These are phyloP conservation scores for Halocafeteria seosinensis DNA, from an alignment of 108 stramenopile species.

Conservation along the genomic window DNA sequence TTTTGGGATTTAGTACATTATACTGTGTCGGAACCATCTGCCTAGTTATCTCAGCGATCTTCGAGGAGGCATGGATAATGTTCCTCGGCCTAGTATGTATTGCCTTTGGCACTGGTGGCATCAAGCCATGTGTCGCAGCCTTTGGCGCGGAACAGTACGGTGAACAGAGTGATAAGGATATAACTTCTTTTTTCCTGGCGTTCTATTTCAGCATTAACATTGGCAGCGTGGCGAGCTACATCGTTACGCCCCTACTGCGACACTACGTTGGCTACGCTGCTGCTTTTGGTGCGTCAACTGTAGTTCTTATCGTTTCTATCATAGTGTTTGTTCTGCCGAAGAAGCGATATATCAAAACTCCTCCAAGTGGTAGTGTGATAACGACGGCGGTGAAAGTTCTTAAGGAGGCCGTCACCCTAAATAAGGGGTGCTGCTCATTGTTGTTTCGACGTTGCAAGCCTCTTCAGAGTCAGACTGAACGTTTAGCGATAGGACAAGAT, in stretches of 20 bases:
- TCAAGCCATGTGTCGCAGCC: conserved; percentile 51
- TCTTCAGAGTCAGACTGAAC: neutral
- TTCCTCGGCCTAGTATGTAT: conserved; percentile 35
- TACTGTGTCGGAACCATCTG: conserved; percentile 33
- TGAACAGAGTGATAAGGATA: conserved; percentile 11
- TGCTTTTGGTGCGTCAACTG: conserved; percentile 36
- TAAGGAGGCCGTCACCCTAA: neutral
- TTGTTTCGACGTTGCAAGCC: neutral
- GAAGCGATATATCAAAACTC: neutral
- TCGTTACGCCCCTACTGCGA: conserved; percentile 29
- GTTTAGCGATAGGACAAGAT: too few relatives aligned
- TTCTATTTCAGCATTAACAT: conserved; percentile 53
- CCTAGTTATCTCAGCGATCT: conserved; percentile 23
- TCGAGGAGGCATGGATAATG: conserved; percentile 2
- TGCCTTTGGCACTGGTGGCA: conserved; percentile 51
- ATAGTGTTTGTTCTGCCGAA: conserved; percentile 22
- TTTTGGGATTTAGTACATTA: conserved; percentile 27
- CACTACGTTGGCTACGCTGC: conserved; percentile 33
- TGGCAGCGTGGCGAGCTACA: conserved; percentile 35
- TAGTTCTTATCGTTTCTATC: conserved; percentile 34
- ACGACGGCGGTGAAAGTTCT: neutral
- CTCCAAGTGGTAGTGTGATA: neutral
- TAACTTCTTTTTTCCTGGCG: conserved; percentile 36
- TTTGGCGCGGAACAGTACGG: conserved; percentile 49
- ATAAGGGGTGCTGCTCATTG: neutral